Percentiles rank a stretch among this genome's conserved stretches.
Evolutionary conservation across 352 stramenopile genomes (phyloP).

Genomic region (Hyaloperonospora arabidopsidis): DNA sequence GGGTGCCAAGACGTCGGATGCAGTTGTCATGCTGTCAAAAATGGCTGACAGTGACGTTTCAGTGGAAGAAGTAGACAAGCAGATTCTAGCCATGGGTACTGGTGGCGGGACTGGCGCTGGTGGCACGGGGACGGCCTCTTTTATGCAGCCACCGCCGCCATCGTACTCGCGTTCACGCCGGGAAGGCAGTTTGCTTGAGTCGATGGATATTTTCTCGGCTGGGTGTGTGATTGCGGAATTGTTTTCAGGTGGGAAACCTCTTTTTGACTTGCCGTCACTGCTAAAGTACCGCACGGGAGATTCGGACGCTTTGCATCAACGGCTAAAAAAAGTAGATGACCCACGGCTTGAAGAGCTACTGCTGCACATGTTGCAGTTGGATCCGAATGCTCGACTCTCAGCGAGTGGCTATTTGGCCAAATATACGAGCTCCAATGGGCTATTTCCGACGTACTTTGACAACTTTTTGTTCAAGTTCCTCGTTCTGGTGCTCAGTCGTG

Average conservation of each 20-base stretch:
- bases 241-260: slow-evolving; percentile 91
- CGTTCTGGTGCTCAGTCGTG: slow-evolving; percentile 67
- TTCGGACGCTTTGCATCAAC: slow-evolving; percentile 60
- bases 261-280: slow-evolving; percentile 91
- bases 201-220: slow-evolving; percentile 98
- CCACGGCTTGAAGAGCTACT: slow-evolving; percentile 84
- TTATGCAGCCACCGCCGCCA: slow-evolving; percentile 23
- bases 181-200: slow-evolving; percentile 63
- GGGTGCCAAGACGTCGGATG: slow-evolving; percentile 35
- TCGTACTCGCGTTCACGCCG: slow-evolving; percentile 40
- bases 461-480: slow-evolving; percentile 88
- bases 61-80: slow-evolving; percentile 66
- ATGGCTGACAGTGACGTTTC: slow-evolving; percentile 66
- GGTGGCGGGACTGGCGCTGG: slow-evolving; percentile 22
- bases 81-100: slow-evolving; percentile 59
- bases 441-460: slow-evolving; percentile 85
- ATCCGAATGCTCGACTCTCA: slow-evolving; percentile 80
- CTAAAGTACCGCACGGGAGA: slow-evolving; percentile 82
- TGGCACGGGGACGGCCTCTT: slow-evolving; percentile 22
- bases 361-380: slow-evolving; percentile 90
- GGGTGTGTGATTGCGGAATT: slow-evolving; percentile 96
- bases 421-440: slow-evolving; percentile 50
- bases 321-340: slow-evolving; percentile 90
- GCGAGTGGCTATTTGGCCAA: slow-evolving; percentile 86
- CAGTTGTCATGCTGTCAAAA: slow-evolving; percentile 52